Conservation (phyloP, 1,139 yeast genomes). For the Taiozyma onychis region DNA sequence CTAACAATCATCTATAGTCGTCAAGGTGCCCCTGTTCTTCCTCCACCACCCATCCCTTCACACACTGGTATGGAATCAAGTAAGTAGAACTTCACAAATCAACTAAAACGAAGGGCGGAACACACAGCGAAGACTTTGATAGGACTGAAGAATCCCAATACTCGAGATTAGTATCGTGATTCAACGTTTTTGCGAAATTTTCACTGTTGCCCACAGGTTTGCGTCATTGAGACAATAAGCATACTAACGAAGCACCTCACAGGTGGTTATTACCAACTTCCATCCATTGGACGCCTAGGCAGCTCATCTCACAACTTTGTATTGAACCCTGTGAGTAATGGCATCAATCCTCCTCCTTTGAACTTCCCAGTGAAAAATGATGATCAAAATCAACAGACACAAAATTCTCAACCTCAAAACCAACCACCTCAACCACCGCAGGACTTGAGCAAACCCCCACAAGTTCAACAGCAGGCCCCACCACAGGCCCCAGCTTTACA, state of each 20-base stretch:
- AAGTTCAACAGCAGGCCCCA: constrained; percentile 14
- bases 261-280: constrained; percentile 10
- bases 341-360: constrained; percentile 15
- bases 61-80: constrained; percentile 20
- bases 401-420: constrained; percentile 18
- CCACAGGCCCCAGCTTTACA: constrained; percentile 15
- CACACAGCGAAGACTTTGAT: not conserved
- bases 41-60: constrained; percentile 26
- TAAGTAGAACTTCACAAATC: constrained; percentile 7
- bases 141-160: not conserved
- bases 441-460: constrained; percentile 8
- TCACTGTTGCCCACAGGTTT: not conserved
- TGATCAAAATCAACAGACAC: constrained; percentile 18
- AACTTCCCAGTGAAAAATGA: constrained; percentile 13
- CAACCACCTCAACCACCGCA: constrained; percentile 16
- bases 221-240: not conserved
- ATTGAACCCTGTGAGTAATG: constrained; percentile 13
- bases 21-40: constrained; percentile 28
- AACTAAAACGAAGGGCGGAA: not conserved
- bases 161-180: not conserved
- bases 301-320: constrained; percentile 15
- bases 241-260: not conserved
- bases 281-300: constrained; percentile 13
- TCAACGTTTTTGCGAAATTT: constrained; percentile 1
- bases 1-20: constrained; percentile 21